Base-by-base conservation (phyloP, 1,284 basidiomycete species). In the Thecaphora thlaspeos region DNA sequence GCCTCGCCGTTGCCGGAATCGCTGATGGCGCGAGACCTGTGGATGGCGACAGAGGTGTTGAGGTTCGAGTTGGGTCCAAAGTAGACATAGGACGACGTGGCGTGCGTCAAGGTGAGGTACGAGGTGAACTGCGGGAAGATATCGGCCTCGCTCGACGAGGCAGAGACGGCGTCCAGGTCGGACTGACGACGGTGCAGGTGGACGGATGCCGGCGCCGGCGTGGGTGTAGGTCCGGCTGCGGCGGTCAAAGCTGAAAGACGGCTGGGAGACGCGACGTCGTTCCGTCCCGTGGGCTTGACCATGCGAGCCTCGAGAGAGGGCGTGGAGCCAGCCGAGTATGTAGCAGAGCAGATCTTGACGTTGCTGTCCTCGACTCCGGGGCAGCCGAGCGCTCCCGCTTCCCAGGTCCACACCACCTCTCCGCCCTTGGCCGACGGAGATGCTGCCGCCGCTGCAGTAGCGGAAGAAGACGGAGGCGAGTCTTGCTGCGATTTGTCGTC, bases 111-210 rank as follows among this genome's bases (percentile, higher is more conserved):
- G 9, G 49, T 52, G 18, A 58, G 28, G 52, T 63, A 63, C 11
- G 55, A 55, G 1, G 61, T 58, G 42, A 61, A 58, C 46, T 63
- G 46, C 15, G 55, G 59, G 46, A 67, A 67, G 37, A 58, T 48
- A 41, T 67, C 49, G 2, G 55, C 47, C 15, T 43, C 24, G 10
- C 24, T 34, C 3, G 12, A 21, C 26, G 18, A 19, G 3, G 43
- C 26, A 2, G 43, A 44, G 43, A 21, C 15, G 24, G 30, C 5
- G 26, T 30, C 28, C 19, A 15, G 7, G 14, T 26, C 42, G 9
- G 11, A 34, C 8, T 44, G 43, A 7, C 43, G 17, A 4, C 43
- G 43, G 4, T 30, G 30, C 23, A 28, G 45, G 11, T 51, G 36
- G 51, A 4, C 52, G 54, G 7, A 55, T 55, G 1, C 41, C 36